Percentiles rank a stretch among this genome's conserved stretches.
phyloP scores from a whole-genome alignment of 2,329 filamentous ascomycete species.

The Cylindrodendrum hubeiense region DNA sequence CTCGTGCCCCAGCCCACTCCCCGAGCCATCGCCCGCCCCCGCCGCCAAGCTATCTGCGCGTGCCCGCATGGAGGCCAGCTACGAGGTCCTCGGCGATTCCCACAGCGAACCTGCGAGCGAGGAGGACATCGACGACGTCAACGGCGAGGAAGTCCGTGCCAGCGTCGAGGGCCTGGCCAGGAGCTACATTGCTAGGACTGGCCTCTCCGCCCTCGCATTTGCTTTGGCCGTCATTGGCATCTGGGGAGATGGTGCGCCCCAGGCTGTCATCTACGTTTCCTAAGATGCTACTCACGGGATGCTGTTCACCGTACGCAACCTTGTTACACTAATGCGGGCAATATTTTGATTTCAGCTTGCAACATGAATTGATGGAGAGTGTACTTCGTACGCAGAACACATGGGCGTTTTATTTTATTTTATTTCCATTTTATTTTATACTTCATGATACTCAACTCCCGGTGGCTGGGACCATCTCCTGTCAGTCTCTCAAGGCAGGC shows the following conservation, averaged over 20 bases:
- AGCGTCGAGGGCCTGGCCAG: constrained; percentile 68
- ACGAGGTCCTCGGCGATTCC: constrained; percentile 74
- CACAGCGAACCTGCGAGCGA: constrained; percentile 62
- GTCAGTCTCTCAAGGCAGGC: constrained; percentile 22
- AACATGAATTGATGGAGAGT: constrained; percentile 32
- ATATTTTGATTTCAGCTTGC: constrained; percentile 21
- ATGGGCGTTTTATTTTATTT: constrained; percentile 37
- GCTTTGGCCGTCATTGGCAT: constrained; percentile 73
- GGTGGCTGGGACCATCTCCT: constrained; percentile 33
- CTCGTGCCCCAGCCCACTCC: constrained; percentile 55
- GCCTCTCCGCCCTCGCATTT: constrained; percentile 68
- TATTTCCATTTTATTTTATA: constrained; percentile 5
- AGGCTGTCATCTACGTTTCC: constrained; percentile 50
- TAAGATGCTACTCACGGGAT: constrained; percentile 30
- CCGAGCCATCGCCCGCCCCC: constrained; percentile 43
- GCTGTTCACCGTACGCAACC: not conserved
- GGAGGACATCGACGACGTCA: constrained; percentile 66
- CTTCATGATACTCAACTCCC: not conserved
- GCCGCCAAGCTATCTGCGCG: constrained; percentile 48
- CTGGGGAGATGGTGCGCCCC: constrained; percentile 71
- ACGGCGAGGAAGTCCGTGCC: constrained; percentile 72
- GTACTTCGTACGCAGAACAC: constrained; percentile 22
- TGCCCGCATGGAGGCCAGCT: constrained; percentile 75
- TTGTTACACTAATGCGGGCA: constrained; percentile 16
- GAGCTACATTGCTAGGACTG: constrained; percentile 66